Conservation (phyloP, 2,329 filamentous ascomycete genomes). For the Cladosporium phlei region DNA sequence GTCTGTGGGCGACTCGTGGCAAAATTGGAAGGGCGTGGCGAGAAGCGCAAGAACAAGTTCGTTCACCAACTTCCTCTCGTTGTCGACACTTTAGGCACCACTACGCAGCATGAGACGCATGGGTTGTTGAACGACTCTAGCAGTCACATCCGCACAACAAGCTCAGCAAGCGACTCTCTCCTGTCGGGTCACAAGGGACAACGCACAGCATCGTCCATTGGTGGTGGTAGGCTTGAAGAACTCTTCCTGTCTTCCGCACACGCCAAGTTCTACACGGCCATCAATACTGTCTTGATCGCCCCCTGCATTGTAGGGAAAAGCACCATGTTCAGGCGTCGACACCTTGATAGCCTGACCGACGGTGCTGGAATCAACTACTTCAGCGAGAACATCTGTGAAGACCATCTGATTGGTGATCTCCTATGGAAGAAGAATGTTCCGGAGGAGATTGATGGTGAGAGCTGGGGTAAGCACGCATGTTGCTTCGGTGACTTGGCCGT, state of each 20-base stretch:
- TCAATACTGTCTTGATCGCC: constrained; percentile 85
- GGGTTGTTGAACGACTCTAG: constrained; percentile 21
- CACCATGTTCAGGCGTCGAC: constrained; percentile 94
- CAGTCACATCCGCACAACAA: constrained; percentile 13
- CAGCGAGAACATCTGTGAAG: constrained; percentile 93
- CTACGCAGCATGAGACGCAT: constrained; percentile 22
- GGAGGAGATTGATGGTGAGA: constrained; percentile 32
- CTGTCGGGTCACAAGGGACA: constrained; percentile 18
- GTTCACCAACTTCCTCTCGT: constrained; percentile 90
- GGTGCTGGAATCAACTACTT: constrained; percentile 82
- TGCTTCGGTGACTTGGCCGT: constrained; percentile 81
- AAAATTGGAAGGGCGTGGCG: constrained; percentile 66
- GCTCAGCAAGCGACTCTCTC: constrained; percentile 10
- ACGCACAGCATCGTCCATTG: constrained; percentile 32
- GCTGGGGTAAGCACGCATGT: constrained; percentile 72
- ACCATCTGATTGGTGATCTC: constrained; percentile 89
- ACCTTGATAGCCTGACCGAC: constrained; percentile 69
- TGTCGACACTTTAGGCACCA: constrained; percentile 57
- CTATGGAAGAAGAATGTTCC: constrained; percentile 68
- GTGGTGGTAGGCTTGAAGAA: constrained; percentile 84
- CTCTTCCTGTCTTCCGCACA: constrained; percentile 91
- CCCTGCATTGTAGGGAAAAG: constrained; percentile 96
- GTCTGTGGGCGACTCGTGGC: constrained; percentile 87
- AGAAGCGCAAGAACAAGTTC: constrained; percentile 65
- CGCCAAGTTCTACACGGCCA: constrained; percentile 95